These are phyloP conservation scores for Lachancea sp. DNA, from an alignment of 805 yeast species.

Conservation along the genomic window DNA sequence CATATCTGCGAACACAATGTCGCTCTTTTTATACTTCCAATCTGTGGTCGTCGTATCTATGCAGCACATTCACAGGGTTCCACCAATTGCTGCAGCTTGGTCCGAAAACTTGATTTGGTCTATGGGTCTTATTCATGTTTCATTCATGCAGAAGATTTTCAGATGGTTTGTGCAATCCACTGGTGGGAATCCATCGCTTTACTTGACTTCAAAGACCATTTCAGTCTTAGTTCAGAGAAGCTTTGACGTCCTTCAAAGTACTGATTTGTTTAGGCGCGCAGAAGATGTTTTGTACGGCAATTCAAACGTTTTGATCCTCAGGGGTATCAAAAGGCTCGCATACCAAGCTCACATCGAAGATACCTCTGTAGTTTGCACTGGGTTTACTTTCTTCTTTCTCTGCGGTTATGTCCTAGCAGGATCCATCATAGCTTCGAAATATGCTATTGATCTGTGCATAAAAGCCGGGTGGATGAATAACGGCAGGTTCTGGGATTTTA, in stretches of 20 bases:
- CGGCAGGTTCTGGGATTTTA: slow-evolving; percentile 42
- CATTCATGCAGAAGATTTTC: slow-evolving; percentile 78
- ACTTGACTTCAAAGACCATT: slow-evolving; percentile 52
- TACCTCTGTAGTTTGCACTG: slow-evolving; percentile 77
- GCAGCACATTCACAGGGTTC: slow-evolving; percentile 79
- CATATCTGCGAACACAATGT: slow-evolving; percentile 78
- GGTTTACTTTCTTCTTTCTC: slow-evolving; percentile 77
- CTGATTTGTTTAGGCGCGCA: slow-evolving; percentile 34
- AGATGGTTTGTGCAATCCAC: slow-evolving; percentile 84
- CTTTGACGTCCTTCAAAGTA: slow-evolving; percentile 19
- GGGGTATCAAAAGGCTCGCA: slow-evolving; percentile 86
- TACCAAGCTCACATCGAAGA: slow-evolving; percentile 71
- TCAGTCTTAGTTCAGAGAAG: slow-evolving; percentile 67
- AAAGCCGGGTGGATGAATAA: slow-evolving; percentile 46
- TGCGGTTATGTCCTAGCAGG: slow-evolving; percentile 69
- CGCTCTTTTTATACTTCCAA: slow-evolving; percentile 83
- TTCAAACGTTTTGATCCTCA: slow-evolving; percentile 53
- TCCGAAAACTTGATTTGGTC: slow-evolving; percentile 91
- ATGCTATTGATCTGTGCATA: slow-evolving; percentile 42
- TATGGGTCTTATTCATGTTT: slow-evolving; percentile 75
- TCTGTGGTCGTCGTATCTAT: slow-evolving; percentile 76
- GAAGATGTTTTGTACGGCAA: slow-evolving; percentile 43
- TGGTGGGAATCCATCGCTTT: slow-evolving; percentile 76
- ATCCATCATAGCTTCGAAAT: slow-evolving; percentile 49
- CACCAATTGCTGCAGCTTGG: slow-evolving; percentile 93